These are phyloP conservation scores for Beauveria asiatica DNA, from an alignment of 2,329 filamentous ascomycete genomes.

Conservation along the genomic window DNA sequence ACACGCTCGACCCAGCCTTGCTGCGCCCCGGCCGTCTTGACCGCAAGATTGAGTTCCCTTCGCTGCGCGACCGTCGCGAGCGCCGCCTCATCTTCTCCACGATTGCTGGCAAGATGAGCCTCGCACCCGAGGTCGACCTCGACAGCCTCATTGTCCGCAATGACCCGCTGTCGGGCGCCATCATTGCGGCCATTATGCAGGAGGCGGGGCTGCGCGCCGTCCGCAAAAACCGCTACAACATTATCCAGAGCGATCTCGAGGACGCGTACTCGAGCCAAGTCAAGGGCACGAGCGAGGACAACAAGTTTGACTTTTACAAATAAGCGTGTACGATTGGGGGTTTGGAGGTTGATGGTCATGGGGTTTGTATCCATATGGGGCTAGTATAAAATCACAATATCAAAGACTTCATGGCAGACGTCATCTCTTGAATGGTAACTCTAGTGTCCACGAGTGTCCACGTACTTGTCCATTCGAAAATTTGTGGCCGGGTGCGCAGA, in stretches of 20 bases:
- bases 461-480: neutral
- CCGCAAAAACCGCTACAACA: slow-evolving; percentile 97
- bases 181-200: slow-evolving; percentile 99
- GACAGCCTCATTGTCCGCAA: slow-evolving; percentile 95
- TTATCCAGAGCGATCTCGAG: slow-evolving; percentile 93
- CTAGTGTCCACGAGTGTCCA: neutral
- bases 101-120: slow-evolving; percentile 95
- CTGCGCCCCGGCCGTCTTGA: slow-evolving; percentile 92
- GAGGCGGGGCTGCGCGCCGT: slow-evolving; percentile 91
- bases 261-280: slow-evolving; percentile 97
- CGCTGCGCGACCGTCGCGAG: slow-evolving; percentile 84
- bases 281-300: slow-evolving; percentile 61
- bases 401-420: neutral
- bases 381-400: slow-evolving; percentile 6
- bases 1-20: slow-evolving; percentile 90
- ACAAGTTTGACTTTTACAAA: slow-evolving; percentile 90
- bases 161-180: slow-evolving; percentile 86
- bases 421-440: neutral
- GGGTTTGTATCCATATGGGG: slow-evolving; percentile 7
- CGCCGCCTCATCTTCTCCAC: slow-evolving; percentile 93
- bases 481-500: too few relatives aligned
- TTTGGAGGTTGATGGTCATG: neutral
- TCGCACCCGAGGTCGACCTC: slow-evolving; percentile 92
- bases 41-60: slow-evolving; percentile 98
- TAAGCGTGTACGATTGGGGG: slow-evolving; percentile 29